Evolutionary conservation across 2,329 filamentous ascomycete genomes (phyloP).

Genomic region (Cordyceps cateniannulata): DNA sequence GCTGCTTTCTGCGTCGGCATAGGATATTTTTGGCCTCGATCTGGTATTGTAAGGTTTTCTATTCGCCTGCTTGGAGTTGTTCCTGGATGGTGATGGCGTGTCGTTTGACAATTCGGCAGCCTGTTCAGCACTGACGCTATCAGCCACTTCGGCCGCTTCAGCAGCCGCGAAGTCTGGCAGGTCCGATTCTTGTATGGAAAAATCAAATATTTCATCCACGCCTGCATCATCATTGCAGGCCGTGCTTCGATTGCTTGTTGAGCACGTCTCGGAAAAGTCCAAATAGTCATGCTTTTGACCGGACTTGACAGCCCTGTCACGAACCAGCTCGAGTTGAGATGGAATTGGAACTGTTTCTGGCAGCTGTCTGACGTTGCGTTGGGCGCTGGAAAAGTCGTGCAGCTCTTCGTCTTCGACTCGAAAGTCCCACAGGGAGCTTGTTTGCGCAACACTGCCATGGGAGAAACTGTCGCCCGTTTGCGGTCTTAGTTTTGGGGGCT

Average conservation of each 20-base stretch:
- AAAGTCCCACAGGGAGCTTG: slow-evolving; percentile 24
- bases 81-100: background rate
- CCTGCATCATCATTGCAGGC: background rate
- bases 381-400: slow-evolving; percentile 24
- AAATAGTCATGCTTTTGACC: slow-evolving; percentile 7
- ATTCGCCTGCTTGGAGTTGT: background rate
- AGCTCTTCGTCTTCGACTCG: slow-evolving; percentile 13
- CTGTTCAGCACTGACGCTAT: background rate
- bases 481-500: slow-evolving; percentile 10
- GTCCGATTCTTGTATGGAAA: background rate
- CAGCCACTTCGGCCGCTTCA: background rate
- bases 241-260: slow-evolving; percentile 23
- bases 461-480: background rate
- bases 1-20: background rate
- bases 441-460: background rate
- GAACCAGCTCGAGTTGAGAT: background rate
- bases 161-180: background rate
- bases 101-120: background rate
- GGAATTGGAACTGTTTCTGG: slow-evolving; percentile 27
- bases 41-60: slow-evolving; percentile 1
- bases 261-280: slow-evolving; percentile 32
- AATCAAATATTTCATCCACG: background rate
- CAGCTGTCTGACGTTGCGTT: slow-evolving; percentile 18
- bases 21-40: background rate
- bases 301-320: background rate